phyloP scores from a whole-genome alignment of 139 green algal species.

The Micractinium sp. region DNA sequence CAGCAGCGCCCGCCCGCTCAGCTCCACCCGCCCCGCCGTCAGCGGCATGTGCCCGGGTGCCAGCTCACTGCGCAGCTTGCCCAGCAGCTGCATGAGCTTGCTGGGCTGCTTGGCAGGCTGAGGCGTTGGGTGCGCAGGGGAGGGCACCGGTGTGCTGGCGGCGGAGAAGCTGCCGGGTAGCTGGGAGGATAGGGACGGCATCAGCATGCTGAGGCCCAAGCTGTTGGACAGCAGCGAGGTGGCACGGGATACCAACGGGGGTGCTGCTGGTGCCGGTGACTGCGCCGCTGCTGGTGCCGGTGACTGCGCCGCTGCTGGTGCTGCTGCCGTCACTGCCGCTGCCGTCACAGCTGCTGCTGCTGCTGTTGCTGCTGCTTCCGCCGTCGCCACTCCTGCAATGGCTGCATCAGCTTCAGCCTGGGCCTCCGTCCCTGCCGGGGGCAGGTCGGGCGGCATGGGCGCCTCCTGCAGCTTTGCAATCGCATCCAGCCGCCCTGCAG shows the following conservation, averaged over 20 bases:
- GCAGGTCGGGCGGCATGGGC: constrained; percentile 6
- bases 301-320: background rate
- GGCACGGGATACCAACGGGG: background rate
- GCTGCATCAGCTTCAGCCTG: background rate
- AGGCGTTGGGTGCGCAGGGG: background rate
- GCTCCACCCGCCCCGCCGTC: constrained; percentile 29
- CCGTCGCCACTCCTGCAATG: background rate
- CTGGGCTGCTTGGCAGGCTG: constrained; percentile 12
- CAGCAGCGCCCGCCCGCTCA: constrained; percentile 68
- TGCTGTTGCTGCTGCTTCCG: background rate
- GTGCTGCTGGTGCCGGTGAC: background rate
- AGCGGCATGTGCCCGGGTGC: constrained; percentile 11
- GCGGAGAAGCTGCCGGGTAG: background rate
- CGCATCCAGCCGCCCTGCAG: background rate
- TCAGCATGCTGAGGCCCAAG: background rate
- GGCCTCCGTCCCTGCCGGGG: background rate
- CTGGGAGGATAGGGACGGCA: background rate
- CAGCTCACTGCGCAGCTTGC: constrained; percentile 25
- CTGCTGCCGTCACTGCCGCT: background rate
- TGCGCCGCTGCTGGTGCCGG: background rate
- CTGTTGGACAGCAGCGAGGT: background rate
- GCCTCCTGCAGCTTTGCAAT: constrained; percentile 21
- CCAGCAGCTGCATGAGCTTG: constrained; percentile 30
- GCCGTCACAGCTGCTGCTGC: background rate
- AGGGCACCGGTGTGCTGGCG: background rate